phyloP scores from a whole-genome alignment of 306 rosid genomes.

The Gastrolobium bilobum region DNA sequence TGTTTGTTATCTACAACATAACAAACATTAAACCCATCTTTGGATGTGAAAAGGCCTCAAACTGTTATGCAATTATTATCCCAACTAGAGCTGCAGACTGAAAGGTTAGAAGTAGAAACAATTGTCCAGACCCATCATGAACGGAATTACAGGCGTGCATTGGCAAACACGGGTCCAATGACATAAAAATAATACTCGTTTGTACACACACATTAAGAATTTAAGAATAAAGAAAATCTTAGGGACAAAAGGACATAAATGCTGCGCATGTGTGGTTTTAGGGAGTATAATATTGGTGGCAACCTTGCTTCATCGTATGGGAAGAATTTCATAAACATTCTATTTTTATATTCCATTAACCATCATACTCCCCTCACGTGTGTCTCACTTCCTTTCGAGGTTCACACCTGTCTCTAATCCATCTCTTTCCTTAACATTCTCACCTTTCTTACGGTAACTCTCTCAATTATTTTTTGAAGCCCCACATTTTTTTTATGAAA shows the following conservation, averaged over 20 bases:
- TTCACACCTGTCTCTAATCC: constrained; percentile 24
- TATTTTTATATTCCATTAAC: constrained; percentile 56
- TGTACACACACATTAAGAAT: not conserved
- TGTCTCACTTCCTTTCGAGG: constrained; percentile 16
- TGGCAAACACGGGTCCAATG: constrained; percentile 41
- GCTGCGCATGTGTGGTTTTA: constrained; percentile 49
- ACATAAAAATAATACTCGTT: constrained; percentile 20
- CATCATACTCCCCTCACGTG: constrained; percentile 51
- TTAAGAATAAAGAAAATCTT: constrained; percentile 3
- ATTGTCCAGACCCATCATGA: constrained; percentile 42
- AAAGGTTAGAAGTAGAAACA: constrained; percentile 42
- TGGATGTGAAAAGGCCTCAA: not conserved
- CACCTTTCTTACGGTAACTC: not conserved
- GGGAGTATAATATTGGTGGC: constrained; percentile 42
- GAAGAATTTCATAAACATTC: constrained; percentile 46
- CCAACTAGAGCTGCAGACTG: constrained; percentile 43
- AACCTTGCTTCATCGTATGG: constrained; percentile 52
- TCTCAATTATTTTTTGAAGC: not conserved
- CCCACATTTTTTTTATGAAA: too few species aligned
- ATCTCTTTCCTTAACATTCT: constrained; percentile 35
- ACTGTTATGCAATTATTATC: constrained; percentile 41
- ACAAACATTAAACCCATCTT: not conserved
- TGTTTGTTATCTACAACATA: too few species aligned
- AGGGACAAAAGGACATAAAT: constrained; percentile 38
- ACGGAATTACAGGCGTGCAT: constrained; percentile 67